A percentile compares a stretch with the other conserved stretches of the same genome.
phyloP scores from a whole-genome alignment of 1,284 basidiomycete species.

The Cerrena zonata region DNA sequence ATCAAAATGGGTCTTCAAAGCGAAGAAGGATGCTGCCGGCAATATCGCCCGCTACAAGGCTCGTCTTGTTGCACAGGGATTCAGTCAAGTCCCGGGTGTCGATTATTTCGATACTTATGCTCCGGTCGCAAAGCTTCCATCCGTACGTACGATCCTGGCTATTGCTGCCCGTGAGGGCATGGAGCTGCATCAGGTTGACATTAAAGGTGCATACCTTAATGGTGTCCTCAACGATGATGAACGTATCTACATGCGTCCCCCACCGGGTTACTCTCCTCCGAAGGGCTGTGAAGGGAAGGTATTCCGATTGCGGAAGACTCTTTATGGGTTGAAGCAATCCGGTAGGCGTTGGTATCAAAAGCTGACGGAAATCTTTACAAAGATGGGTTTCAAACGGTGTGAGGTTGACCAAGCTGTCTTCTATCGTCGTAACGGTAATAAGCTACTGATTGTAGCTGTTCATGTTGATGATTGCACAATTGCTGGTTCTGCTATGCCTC shows the following conservation, averaged over 20 bases:
- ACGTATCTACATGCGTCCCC: conserved; percentile 22
- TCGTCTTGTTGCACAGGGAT: conserved; percentile 35
- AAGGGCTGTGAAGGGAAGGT: no score
- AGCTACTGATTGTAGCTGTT: conserved; percentile 24
- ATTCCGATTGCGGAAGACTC: no score
- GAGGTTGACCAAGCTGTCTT: conserved; percentile 29
- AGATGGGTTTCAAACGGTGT: conserved; percentile 20
- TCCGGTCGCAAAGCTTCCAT: conserved; percentile 25
- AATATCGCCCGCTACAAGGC: no score
- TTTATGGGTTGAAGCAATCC: conserved; percentile 30
- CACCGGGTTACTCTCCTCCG: no score
- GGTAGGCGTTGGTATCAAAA: conserved; percentile 23
- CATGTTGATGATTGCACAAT: conserved; percentile 31
- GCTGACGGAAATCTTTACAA: conserved; percentile 10
- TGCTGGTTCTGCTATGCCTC: conserved; percentile 11
- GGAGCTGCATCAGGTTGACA: conserved; percentile 29
- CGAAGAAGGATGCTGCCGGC: conserved; percentile 27
- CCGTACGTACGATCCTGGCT: conserved; percentile 25
- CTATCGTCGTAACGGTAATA: conserved; percentile 10
- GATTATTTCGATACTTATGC: conserved; percentile 33
- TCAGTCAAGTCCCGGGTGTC: conserved; percentile 29
- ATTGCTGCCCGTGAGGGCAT: conserved; percentile 24
- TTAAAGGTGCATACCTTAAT: conserved; percentile 30
- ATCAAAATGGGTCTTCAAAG: conserved; percentile 26
- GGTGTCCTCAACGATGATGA: conserved; percentile 20